These are phyloP conservation scores for Paracorniculantispora psalliotae DNA, from an alignment of 2,329 filamentous ascomycete genomes.

Conservation along the genomic window DNA sequence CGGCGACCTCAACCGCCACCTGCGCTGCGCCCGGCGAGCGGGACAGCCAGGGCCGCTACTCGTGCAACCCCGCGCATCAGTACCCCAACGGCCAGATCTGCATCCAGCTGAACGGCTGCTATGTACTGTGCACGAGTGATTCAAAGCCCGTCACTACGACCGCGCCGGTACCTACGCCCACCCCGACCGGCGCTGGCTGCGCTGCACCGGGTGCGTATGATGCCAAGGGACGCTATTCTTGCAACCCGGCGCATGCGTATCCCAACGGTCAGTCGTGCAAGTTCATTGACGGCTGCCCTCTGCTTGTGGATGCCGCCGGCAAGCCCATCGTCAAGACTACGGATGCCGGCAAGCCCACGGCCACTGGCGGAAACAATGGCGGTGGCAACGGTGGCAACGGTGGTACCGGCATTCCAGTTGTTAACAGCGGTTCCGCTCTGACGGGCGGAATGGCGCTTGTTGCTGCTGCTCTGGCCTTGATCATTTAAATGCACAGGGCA, in stretches of 20 bases:
- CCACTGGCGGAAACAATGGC: background rate
- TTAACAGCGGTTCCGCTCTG: background rate
- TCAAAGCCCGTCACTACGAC: background rate
- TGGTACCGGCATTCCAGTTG: background rate
- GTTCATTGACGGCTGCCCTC: too few species aligned
- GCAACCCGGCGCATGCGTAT: slow-evolving; percentile 20
- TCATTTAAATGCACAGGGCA: background rate
- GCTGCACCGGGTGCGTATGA: slow-evolving; percentile 13
- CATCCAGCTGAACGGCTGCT: slow-evolving; percentile 16
- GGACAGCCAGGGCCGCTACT: slow-evolving; percentile 16
- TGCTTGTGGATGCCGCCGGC: background rate
- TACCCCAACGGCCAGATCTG: slow-evolving; percentile 20
- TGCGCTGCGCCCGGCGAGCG: slow-evolving; percentile 13
- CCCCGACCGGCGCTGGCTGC: background rate
- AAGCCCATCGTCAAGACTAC: slow-evolving; percentile 2
- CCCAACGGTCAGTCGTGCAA: slow-evolving; percentile 13
- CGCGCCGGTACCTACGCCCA: background rate
- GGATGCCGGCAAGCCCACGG: background rate
- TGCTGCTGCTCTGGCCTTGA: background rate
- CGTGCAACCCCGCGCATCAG: slow-evolving; percentile 20
- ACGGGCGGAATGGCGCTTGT: background rate
- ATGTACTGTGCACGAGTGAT: slow-evolving; percentile 11
- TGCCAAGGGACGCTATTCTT: slow-evolving; percentile 17
- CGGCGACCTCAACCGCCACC: background rate
- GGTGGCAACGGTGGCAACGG: too few species aligned